Percentiles rank a stretch among this genome's conserved stretches.
Conservation (phyloP, 257 asterid species). For the Solanum clarkiae region DNA sequence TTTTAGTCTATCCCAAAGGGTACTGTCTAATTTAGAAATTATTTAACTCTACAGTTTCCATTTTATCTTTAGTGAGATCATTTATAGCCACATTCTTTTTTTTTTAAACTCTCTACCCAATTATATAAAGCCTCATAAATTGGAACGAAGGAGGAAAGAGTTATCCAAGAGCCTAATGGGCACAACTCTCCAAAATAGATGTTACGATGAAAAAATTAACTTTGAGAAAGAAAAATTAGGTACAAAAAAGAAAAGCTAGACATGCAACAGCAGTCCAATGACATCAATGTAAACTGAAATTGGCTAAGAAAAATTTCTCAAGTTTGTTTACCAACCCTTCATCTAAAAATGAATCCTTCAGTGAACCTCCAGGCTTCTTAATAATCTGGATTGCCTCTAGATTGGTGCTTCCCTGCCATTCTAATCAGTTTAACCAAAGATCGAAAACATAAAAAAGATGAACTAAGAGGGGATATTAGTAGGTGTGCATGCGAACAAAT, state of each 20-base stretch:
- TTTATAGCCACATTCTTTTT: background rate
- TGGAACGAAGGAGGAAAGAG: background rate
- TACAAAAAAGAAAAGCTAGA: background rate
- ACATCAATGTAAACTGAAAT: background rate
- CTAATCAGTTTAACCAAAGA: background rate
- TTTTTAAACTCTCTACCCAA: too few species aligned
- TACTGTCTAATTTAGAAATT: too few species aligned
- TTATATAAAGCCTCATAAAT: background rate
- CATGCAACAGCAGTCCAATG: background rate
- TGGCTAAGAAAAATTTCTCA: background rate
- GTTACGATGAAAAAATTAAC: background rate
- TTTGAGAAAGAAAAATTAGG: background rate
- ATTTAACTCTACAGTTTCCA: too few species aligned
- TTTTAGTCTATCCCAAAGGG: too few species aligned
- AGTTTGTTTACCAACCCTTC: slow-evolving; percentile 46
- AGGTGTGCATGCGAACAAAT: background rate
- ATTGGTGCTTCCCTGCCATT: slow-evolving; percentile 74
- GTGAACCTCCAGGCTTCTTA: slow-evolving; percentile 87
- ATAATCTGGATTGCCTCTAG: slow-evolving; percentile 84
- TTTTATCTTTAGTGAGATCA: too few species aligned
- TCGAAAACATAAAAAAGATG: background rate
- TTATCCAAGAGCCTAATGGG: background rate
- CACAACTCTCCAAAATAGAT: background rate
- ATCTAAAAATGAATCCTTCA: slow-evolving; percentile 75
- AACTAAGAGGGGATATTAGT: background rate